Conservation (phyloP, 1,284 basidiomycete genomes). For the Cutaneotrichosporon sp. region DNA sequence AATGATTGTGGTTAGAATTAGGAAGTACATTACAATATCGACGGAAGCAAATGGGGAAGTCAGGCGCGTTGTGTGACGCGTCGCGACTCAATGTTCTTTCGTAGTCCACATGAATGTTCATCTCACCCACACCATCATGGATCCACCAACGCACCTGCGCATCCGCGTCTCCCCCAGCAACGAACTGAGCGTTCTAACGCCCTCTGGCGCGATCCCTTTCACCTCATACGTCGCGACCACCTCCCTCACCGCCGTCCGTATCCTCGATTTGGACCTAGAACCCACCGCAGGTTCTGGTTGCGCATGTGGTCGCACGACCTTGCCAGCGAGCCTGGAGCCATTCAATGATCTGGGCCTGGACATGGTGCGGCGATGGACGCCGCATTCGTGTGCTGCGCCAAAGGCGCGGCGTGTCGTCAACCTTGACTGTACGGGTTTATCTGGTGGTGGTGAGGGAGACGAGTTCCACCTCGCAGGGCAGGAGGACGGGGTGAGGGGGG, state of each 20-base stretch:
- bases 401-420: not conserved
- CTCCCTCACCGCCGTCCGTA: not conserved
- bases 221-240: not conserved
- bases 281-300: not conserved
- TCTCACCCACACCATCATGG: not conserved
- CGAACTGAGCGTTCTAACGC: not conserved
- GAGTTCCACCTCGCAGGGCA: not conserved
- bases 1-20: not conserved
- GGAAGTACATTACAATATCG: not conserved
- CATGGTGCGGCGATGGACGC: conserved; percentile 9
- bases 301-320: not conserved
- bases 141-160: not conserved
- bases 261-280: conserved; percentile 6
- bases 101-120: too few species aligned
- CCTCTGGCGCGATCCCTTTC: not conserved
- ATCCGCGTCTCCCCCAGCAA: not conserved
- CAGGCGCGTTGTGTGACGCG: not conserved
- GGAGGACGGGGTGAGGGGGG: too few species aligned
- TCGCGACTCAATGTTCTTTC: not conserved
- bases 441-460: not conserved
- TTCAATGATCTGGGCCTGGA: not conserved
- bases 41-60: not conserved
- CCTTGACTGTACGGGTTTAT: conserved; percentile 4
- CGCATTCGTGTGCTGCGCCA: conserved; percentile 1
- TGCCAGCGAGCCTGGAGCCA: not conserved